Conservation (phyloP, 805 yeast genomes). For the Ogataea wickerhamii region DNA sequence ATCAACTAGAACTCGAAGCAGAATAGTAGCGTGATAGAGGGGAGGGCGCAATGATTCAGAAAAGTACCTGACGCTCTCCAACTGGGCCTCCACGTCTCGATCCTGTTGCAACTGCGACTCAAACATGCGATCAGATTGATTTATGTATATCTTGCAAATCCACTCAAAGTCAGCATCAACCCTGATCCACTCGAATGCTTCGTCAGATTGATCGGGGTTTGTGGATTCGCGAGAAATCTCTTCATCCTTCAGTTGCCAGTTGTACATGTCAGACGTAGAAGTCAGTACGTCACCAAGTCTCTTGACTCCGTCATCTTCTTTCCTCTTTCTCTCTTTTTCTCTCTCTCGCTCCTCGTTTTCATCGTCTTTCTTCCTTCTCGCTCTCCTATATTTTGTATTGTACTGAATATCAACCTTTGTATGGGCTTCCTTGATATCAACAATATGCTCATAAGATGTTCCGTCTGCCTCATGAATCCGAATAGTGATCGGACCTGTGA, state of each 20-base stretch:
- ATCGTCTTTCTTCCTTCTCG: constrained; percentile 61
- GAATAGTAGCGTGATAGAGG: constrained; percentile 65
- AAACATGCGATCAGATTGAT: constrained; percentile 93
- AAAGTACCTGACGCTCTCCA: constrained; percentile 75
- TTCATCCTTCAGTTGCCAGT: constrained; percentile 63
- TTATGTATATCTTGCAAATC: constrained; percentile 78
- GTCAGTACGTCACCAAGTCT: constrained; percentile 78
- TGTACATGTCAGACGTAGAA: constrained; percentile 52
- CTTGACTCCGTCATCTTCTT: constrained; percentile 30
- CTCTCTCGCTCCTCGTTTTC: constrained; percentile 30
- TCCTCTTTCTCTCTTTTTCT: constrained; percentile 21
- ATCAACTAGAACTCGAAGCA: constrained; percentile 81
- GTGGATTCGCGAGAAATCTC: constrained; percentile 62
- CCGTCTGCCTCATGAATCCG: constrained; percentile 98
- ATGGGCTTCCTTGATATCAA: constrained; percentile 78
- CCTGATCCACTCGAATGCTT: constrained; percentile 96
- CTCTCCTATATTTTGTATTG: constrained; percentile 85
- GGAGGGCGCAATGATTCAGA: constrained; percentile 57
- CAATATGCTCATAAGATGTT: constrained; percentile 96
- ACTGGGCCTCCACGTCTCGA: constrained; percentile 93
- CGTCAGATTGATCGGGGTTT: constrained; percentile 42
- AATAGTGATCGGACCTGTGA: constrained; percentile 94
- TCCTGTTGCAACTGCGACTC: constrained; percentile 92
- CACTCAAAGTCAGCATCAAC: constrained; percentile 98
- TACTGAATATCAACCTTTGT: constrained; percentile 92